Evolutionary conservation across 176 grass and related monocot species (phyloP).

Genomic region (Areca catechu): DNA sequence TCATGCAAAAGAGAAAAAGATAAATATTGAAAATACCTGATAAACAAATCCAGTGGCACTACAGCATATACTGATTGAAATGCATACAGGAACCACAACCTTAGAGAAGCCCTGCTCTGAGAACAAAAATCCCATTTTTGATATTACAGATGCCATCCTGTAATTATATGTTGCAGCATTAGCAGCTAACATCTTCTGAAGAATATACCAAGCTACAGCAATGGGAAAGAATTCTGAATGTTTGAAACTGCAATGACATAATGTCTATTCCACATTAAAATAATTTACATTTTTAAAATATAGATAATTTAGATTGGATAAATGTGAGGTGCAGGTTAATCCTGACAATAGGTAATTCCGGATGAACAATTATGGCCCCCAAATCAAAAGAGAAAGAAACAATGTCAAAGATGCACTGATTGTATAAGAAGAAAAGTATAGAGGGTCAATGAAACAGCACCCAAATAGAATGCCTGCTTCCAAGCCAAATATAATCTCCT

Average conservation of each 20-base stretch:
- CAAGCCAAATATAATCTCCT: slow-evolving; percentile 86
- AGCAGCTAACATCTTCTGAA: not conserved
- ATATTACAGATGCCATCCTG: slow-evolving; percentile 96
- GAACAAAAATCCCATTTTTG: slow-evolving; percentile 94
- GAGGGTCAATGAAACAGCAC: slow-evolving; percentile 27
- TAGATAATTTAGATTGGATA: too few species aligned
- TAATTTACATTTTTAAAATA: too few species aligned
- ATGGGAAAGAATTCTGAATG: too few species aligned
- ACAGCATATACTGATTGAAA: slow-evolving; percentile 72
- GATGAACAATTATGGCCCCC: too few species aligned
- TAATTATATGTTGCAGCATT: slow-evolving; percentile 8
- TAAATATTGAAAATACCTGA: slow-evolving; percentile 50
- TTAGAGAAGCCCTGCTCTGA: slow-evolving; percentile 78
- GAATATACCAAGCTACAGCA: too few species aligned
- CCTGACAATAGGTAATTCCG: too few species aligned
- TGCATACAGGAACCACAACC: slow-evolving; percentile 74
- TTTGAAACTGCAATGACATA: too few species aligned
- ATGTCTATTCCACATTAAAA: too few species aligned
- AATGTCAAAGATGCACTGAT: not conserved
- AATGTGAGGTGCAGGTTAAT: too few species aligned
- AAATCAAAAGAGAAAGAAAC: too few species aligned
- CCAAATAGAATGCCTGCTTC: slow-evolving; percentile 99
- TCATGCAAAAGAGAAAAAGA: not conserved
- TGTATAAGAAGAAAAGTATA: not conserved
- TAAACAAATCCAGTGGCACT: slow-evolving; percentile 92